Base-by-base conservation (phyloP, 192 early-diverging fungal genomes). In the Bifiguratus adelaidae region DNA sequence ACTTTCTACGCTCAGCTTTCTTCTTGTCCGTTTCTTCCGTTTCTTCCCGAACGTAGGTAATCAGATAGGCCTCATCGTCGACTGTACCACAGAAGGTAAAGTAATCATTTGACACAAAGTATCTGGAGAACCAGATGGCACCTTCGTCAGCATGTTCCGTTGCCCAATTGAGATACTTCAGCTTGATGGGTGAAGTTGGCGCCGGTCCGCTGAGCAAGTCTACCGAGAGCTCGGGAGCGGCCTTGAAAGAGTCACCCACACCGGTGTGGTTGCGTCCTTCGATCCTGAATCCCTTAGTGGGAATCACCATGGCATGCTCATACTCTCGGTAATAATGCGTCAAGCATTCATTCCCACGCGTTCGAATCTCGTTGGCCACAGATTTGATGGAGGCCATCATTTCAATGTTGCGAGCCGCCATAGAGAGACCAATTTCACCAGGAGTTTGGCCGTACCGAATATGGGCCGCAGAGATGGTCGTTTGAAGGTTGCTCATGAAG, bases 301-400 rank as follows among this genome's bases (percentile, higher is more conserved):
- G 62, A 29, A 65, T 65, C 28, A 58, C 46, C 52, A 65, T 58
- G 7, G 62, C 62, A 12, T 48, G 49, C 40, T 65, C 62, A 20
- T 50, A 41, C 9, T 47, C 28, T 30, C 50, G 47, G 37, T 65
- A 54, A 35, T 65, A 53, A 16, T 59, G 56, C 15, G 55, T 44
- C 13, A 65, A 36, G 25, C 53, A 54, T n/a, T n/a, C n/a, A n/a
- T n/a, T n/a, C n/a, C n/a, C n/a, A n/a, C n/a, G n/a, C n/a, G n/a
- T n/a, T n/a, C n/a, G n/a, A n/a, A n/a, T n/a, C 27, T 59, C 27
- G 21, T 65, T 53, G 11, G 49, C 29, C 9, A 65, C 28, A 4
- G 50, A 52, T 33, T 58, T 58, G 3, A 65, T 59, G 4, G 23
- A 18, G 20, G 24, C 22, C 37, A 28, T 25, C 46, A n/a, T 48